Evolutionary conservation across 2,329 filamentous ascomycete species (phyloP).

Genomic region (Neonectria magnoliae): DNA sequence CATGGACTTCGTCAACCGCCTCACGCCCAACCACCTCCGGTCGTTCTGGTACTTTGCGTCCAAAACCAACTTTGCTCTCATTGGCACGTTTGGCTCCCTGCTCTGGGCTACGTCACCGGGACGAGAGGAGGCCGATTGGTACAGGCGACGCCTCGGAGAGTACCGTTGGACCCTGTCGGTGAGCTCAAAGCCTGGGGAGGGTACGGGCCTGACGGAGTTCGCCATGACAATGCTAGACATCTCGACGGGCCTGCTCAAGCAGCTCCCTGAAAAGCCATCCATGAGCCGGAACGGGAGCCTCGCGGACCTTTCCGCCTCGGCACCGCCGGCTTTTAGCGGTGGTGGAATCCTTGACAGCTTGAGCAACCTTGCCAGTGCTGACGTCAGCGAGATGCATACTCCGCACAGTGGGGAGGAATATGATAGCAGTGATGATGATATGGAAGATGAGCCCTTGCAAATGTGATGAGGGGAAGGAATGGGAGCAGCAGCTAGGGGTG

Average conservation of each 20-base stretch:
- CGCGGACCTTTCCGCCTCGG: constrained; percentile 55
- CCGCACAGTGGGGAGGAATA: constrained; percentile 58
- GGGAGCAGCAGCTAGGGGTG: constrained; percentile 2
- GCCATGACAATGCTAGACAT: constrained; percentile 83
- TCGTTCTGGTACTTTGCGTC: constrained; percentile 93
- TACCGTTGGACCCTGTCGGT: constrained; percentile 95
- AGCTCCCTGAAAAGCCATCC: constrained; percentile 75
- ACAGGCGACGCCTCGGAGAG: constrained; percentile 83
- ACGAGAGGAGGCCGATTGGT: constrained; percentile 91
- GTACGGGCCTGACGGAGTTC: constrained; percentile 69
- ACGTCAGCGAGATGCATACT: constrained; percentile 62
- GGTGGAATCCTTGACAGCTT: constrained; percentile 52
- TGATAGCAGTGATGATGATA: constrained; percentile 66
- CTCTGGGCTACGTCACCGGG: constrained; percentile 90
- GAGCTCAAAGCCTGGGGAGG: constrained; percentile 76
- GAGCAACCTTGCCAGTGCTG: constrained; percentile 57
- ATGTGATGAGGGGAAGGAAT: constrained; percentile 22
- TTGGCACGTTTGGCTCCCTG: constrained; percentile 91
- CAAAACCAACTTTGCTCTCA: constrained; percentile 91
- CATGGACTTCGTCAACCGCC: constrained; percentile 96
- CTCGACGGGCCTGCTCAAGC: constrained; percentile 73
- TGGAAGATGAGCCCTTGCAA: constrained; percentile 57
- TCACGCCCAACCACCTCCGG: constrained; percentile 86
- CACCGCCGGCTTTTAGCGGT: constrained; percentile 46
- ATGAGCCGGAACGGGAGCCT: constrained; percentile 66